Percentiles rank a stretch among this genome's conserved stretches.
These are phyloP conservation scores for Trichoderma gamsii DNA, from an alignment of 495 filamentous ascomycete genomes.

Conservation along the genomic window DNA sequence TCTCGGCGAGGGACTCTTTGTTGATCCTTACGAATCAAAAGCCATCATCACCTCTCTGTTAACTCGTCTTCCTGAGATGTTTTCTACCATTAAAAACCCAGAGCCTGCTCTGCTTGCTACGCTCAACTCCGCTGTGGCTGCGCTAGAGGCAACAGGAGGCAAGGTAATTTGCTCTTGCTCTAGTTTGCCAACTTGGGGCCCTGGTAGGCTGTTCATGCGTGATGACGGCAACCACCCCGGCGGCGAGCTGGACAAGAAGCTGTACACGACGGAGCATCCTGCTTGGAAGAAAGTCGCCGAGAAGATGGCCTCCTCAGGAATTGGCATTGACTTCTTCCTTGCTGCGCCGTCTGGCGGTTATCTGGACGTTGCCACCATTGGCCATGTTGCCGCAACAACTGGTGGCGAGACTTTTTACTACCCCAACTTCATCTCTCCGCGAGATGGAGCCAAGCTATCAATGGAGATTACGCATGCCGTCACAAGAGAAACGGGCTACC, in stretches of 20 bases:
- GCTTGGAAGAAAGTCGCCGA: constrained; percentile 75
- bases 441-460: constrained; percentile 77
- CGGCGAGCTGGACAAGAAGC: constrained; percentile 85
- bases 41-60: constrained; percentile 81
- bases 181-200: constrained; percentile 83
- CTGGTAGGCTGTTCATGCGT: constrained; percentile 71
- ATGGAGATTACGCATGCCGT: constrained; percentile 82
- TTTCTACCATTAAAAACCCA: constrained; percentile 77
- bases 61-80: constrained; percentile 71
- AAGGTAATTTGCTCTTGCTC: constrained; percentile 86
- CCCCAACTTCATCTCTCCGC: constrained; percentile 83
- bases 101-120: constrained; percentile 82
- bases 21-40: constrained; percentile 91
- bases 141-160: constrained; percentile 78
- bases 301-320: constrained; percentile 81
- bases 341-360: constrained; percentile 84
- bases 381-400: constrained; percentile 67
- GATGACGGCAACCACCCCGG: constrained; percentile 83
- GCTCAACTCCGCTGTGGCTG: constrained; percentile 71
- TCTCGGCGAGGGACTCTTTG: constrained; percentile 84
- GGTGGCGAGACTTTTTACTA: constrained; percentile 95
- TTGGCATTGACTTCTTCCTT: constrained; percentile 91
- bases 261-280: constrained; percentile 84
- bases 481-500: constrained; percentile 90
- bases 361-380: constrained; percentile 88